These are phyloP conservation scores for Dimocarpus longan DNA, from an alignment of 345 rosid genomes.

Conservation along the genomic window DNA sequence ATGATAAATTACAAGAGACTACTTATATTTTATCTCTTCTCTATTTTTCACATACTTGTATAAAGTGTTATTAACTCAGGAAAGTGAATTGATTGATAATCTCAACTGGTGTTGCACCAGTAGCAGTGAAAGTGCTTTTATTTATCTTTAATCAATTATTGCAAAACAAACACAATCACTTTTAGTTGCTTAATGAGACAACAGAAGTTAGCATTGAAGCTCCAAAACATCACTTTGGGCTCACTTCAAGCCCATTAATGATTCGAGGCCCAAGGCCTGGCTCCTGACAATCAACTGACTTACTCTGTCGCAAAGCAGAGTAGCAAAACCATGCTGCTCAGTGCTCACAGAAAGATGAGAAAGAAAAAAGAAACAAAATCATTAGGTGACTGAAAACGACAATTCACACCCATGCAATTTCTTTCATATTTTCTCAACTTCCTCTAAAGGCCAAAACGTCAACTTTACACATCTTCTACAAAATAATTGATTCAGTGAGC, in stretches of 20 bases:
- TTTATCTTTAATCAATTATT: too few relatives aligned
- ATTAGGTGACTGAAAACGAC: not conserved
- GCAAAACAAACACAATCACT: too few relatives aligned
- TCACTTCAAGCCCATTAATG: not conserved
- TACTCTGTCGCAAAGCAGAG: not conserved
- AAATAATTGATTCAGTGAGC: too few relatives aligned
- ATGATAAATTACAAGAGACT: not conserved
- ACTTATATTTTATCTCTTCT: too few relatives aligned
- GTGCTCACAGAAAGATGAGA: not conserved
- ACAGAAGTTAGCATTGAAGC: too few relatives aligned
- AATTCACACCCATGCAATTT: slow-evolving; percentile 5
- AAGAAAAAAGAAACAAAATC: not conserved
- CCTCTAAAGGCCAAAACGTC: not conserved
- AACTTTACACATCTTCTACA: not conserved
- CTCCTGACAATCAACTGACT: not conserved
- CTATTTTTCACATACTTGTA: not conserved
- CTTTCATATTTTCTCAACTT: slow-evolving; percentile 1
- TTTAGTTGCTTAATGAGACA: not conserved
- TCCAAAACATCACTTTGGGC: not conserved
- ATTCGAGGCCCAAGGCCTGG: not conserved
- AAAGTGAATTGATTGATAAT: not conserved
- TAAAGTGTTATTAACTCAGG: not conserved
- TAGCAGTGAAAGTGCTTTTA: too few relatives aligned
- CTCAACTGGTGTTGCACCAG: too few relatives aligned
- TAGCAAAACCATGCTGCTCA: not conserved